These are phyloP conservation scores for Podospora sp. DNA, from an alignment of 495 filamentous ascomycete genomes.

Conservation along the genomic window DNA sequence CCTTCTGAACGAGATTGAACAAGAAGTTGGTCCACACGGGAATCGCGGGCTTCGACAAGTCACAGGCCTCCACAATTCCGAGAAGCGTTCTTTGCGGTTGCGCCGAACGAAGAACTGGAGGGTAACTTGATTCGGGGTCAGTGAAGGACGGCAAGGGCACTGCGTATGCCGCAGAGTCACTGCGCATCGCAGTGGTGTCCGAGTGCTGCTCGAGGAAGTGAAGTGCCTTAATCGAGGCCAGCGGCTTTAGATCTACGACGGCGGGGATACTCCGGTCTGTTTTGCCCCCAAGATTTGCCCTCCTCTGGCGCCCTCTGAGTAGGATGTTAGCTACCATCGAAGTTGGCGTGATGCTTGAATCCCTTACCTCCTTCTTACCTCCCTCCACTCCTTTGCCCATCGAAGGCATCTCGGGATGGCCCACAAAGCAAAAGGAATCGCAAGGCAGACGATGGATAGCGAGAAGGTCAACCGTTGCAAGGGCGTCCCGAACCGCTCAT, in stretches of 20 bases:
- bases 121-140: neutral
- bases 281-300: neutral
- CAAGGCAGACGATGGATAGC: slow-evolving; percentile 22
- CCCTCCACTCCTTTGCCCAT: neutral
- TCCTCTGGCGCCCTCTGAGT: neutral
- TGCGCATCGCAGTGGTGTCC: neutral
- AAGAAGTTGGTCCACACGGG: slow-evolving; percentile 16
- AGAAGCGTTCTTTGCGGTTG: neutral
- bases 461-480: slow-evolving; percentile 26
- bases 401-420: neutral
- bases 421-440: slow-evolving; percentile 16
- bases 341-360: neutral
- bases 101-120: neutral
- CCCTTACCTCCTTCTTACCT: neutral
- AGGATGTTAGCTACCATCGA: neutral
- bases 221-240: neutral
- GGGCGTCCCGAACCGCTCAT: slow-evolving; percentile 20
- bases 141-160: slow-evolving; percentile 11
- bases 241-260: neutral
- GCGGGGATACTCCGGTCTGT: neutral
- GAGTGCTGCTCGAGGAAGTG: neutral
- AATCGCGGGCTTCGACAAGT: neutral
- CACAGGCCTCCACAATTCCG: slow-evolving; percentile 3
- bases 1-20: slow-evolving; percentile 14
- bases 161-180: neutral